Base-by-base conservation (phyloP, 176 grass and related monocot genomes). In the Carex littledalei region DNA sequence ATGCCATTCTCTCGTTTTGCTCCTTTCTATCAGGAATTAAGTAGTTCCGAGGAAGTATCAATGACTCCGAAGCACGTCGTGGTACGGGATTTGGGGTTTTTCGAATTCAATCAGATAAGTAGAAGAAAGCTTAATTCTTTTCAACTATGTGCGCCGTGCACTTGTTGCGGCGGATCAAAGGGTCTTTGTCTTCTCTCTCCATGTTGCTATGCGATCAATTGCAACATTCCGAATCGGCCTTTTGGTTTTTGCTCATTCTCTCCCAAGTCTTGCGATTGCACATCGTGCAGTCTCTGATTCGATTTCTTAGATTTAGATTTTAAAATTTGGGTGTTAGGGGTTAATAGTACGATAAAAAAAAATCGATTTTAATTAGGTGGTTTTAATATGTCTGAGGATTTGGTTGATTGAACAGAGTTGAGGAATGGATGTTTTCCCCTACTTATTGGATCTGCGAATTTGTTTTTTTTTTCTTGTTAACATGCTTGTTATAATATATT, bases 121-220 rank as follows among this genome's bases (percentile, higher is more conserved):
- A 39, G 37, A 84, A 87, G 95, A 54, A 85, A 87, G 84, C 90
- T 90, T 15, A 91, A 86, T 29, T 90, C 87, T 64, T 94, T 97
- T 88, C 92, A 90, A 92, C 81, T 97, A 69, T 97, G 95, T 73
- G 92, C 95, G 66, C 92, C 91, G 68, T 97, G 95, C 88, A 97
- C 92, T 47, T 97, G 95, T 88, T 97, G 95, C 77, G 92, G 90
- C 11, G 89, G 92, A 12, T 20, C 90, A 37, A 85, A 80, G 56
- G 91, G 88, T 80, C 82, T 84, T 67, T 97, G 95, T 89, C 56
- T 91, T 14, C 92, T 92, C 86, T 87, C 92, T 26, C 95, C 95
- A 21, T 97, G 95, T 87, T 97, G 95, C 91, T 97, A 97, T 87
- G 76, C 95, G 74, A 97, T 97, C 95, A 94, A 97, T 86, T 97